These are phyloP conservation scores for Lactarius vividus DNA, from an alignment of 768 basidiomycete species.

Conservation along the genomic window DNA sequence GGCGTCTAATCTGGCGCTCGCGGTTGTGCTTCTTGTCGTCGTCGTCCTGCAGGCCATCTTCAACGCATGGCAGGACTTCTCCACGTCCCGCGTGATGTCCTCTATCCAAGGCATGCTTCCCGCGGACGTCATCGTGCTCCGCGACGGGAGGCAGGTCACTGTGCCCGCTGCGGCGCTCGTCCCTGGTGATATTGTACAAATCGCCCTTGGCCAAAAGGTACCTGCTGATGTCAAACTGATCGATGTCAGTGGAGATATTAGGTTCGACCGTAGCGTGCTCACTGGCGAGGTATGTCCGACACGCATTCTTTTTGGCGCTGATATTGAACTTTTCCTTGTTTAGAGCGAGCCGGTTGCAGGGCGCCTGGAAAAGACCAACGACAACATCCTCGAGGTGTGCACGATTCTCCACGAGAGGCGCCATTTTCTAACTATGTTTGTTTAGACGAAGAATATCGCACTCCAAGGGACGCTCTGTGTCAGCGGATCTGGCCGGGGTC, in stretches of 20 bases:
- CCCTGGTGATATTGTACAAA: conserved; percentile 62
- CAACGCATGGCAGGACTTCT: conserved; percentile 56
- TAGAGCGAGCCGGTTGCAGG: conserved; percentile 27
- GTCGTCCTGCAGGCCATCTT: conserved; percentile 40
- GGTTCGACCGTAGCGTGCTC: conserved; percentile 62
- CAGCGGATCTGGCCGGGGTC: conserved; percentile 47
- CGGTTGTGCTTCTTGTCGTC: conserved; percentile 51
- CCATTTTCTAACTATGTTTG: conserved; percentile 24
- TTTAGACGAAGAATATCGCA: conserved; percentile 55
- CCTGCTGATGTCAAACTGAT: conserved; percentile 71
- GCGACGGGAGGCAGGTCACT: conserved; percentile 46
- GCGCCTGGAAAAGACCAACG: conserved; percentile 33
- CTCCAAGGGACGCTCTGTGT: conserved; percentile 55
- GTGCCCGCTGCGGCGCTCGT: conserved; percentile 61
- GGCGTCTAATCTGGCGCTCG: conserved; percentile 57
- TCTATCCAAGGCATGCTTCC: conserved; percentile 67
- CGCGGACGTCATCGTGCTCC: conserved; percentile 58
- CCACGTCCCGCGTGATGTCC: conserved; percentile 56
- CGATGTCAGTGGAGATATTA: conserved; percentile 53
- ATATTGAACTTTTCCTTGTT: not conserved
- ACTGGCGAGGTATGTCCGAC: conserved; percentile 52
- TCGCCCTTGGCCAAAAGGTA: conserved; percentile 64
- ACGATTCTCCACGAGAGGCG: not conserved
- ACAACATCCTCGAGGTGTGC: conserved; percentile 32
- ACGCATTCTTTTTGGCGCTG: conserved; percentile 33